Evolutionary conservation across 129 eudicot species (phyloP).

Genomic region (Ambrosia artemisiifolia): DNA sequence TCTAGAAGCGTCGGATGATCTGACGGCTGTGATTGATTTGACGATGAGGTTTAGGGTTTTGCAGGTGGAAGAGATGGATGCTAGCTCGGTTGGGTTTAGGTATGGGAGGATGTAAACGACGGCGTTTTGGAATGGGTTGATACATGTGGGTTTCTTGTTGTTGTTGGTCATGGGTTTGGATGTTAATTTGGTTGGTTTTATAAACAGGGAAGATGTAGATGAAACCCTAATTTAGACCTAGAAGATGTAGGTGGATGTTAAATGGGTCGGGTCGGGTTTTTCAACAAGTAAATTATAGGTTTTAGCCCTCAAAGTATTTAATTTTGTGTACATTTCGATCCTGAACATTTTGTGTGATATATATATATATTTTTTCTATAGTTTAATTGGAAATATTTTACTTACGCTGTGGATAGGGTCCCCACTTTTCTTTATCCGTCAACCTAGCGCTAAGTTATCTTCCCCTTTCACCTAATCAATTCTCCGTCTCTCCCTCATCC

Average conservation of each 20-base stretch:
- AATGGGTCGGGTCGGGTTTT: conserved; percentile 2
- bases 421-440: too few relatives aligned
- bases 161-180: conserved; percentile 9
- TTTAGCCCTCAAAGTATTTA: too few relatives aligned
- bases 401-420: too few relatives aligned
- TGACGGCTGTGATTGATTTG: conserved; percentile 32
- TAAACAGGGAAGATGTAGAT: not conserved
- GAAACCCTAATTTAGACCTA: conserved; percentile 1
- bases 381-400: too few relatives aligned
- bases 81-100: conserved; percentile 52
- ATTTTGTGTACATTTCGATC: too few relatives aligned
- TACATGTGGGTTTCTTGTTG: conserved; percentile 3
- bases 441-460: too few relatives aligned
- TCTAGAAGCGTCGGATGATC: conserved; percentile 69
- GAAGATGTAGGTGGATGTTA: not conserved
- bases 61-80: conserved; percentile 65
- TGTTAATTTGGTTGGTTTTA: not conserved
- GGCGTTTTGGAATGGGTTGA: conserved; percentile 4
- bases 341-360: too few relatives aligned
- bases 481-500: too few relatives aligned
- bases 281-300: too few relatives aligned
- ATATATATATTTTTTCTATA: too few relatives aligned
- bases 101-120: conserved; percentile 51
- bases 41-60: conserved; percentile 43
- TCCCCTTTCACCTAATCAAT: too few relatives aligned